Conservation (phyloP, 768 basidiomycete genomes). For the Leucocoprinus birnbaumii region DNA sequence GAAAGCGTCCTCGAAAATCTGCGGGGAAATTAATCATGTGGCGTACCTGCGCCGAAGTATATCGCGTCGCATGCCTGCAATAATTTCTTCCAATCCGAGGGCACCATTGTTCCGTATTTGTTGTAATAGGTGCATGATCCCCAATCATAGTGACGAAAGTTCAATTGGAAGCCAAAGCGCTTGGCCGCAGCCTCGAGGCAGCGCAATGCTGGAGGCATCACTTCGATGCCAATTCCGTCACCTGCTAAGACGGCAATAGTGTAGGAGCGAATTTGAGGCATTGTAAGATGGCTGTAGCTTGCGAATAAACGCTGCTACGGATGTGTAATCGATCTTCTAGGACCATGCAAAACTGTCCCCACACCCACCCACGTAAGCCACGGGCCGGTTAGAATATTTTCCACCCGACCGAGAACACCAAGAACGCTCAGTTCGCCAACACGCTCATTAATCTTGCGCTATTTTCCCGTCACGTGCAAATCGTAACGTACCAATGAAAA, state of each 20-base stretch:
- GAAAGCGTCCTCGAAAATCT: neutral
- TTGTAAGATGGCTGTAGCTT: slow-evolving; percentile 7
- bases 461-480: no score
- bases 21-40: slow-evolving; percentile 10
- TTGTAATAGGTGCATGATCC: slow-evolving; percentile 44
- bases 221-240: slow-evolving; percentile 53
- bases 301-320: neutral
- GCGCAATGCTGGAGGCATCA: slow-evolving; percentile 44
- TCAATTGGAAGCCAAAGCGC: slow-evolving; percentile 41
- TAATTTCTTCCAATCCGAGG: slow-evolving; percentile 36
- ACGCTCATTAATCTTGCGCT: neutral
- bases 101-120: slow-evolving; percentile 44
- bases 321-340: neutral
- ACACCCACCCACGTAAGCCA: neutral
- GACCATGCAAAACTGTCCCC: neutral
- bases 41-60: slow-evolving; percentile 43
- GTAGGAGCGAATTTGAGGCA: slow-evolving; percentile 23
- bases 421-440: no score
- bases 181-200: slow-evolving; percentile 41
- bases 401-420: no score
- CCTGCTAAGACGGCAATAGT: slow-evolving; percentile 49
- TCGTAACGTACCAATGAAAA: no score
- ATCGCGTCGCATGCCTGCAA: slow-evolving; percentile 42
- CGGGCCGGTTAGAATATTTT: slow-evolving; percentile 4
- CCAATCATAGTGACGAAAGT: slow-evolving; percentile 47